Base-by-base conservation (phyloP, 2,329 filamentous ascomycete genomes). In the Aspergillus hiratsukae region DNA sequence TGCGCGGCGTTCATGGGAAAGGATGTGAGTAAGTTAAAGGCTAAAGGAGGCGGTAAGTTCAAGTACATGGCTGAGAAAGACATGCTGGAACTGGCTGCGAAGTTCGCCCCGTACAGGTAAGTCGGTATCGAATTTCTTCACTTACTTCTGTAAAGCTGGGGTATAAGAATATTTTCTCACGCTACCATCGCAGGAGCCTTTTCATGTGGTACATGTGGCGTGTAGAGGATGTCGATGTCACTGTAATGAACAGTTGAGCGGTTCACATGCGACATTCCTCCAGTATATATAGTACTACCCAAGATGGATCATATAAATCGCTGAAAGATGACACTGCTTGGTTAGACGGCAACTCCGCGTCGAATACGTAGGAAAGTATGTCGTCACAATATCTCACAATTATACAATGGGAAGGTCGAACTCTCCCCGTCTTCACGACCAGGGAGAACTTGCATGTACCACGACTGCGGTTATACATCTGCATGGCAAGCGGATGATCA, bases 151-250 rank as follows among this genome's bases (percentile, higher is more conserved):
- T 28, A 35, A 25, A 21, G 14, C 28, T 27, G 17, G 9, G 7
- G 21, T 19, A 27, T 40, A 27, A 19, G 17, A 25, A 27, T 3
- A 21, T 9, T n/a, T 61, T 55, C 63, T 70, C 48, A 69, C 59
- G 48, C 48, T 3, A 1, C 31, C n/a, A 29, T 28, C 9, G 21
- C 55, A 87, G 92, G 69, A 94, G 88, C 66, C 72, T 97, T 46
- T 96, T 96, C 68, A 97, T 97, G 92, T 97, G 92, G 92, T 96
- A 96, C 71, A 96, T 96, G 89, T 97, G 93, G 92, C 81, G 88
- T 57, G 86, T 93, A 10, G 88, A 88, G 69, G 85, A 91, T 69
- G 90, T 91, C 3, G 88, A 95, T 72, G 76, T 92, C 23, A 75
- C 76, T 27, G 80, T 81, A 46, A 67, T 85, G 61, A 66, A 63